Evolutionary conservation across 1,284 basidiomycete species (phyloP).

Genomic region (Heliocybe sulcata): DNA sequence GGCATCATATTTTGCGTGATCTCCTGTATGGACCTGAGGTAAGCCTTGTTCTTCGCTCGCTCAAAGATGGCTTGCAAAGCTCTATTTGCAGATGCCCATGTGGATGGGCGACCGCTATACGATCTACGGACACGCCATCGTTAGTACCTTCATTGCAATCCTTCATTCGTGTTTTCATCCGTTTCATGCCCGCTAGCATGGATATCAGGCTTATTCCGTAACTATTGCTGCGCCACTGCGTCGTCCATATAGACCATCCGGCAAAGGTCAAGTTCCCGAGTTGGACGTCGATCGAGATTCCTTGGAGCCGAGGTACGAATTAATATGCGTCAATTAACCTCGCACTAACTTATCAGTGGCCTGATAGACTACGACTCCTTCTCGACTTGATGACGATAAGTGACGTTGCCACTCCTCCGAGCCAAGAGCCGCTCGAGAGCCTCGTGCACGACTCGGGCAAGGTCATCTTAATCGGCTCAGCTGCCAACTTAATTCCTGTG

Average conservation of each 20-base stretch:
- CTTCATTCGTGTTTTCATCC: not conserved
- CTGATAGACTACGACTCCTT: not conserved
- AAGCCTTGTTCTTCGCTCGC: too few relatives aligned
- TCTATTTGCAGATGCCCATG: too few relatives aligned
- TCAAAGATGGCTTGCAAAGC: too few relatives aligned
- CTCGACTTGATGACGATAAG: not conserved
- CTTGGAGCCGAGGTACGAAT: constrained; percentile 1
- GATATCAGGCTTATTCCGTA: not conserved
- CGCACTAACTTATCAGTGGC: not conserved
- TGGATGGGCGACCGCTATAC: too few relatives aligned
- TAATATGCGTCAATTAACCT: not conserved
- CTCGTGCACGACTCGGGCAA: constrained; percentile 12
- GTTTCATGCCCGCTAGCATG: not conserved
- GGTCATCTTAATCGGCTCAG: constrained; percentile 12
- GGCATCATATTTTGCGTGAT: too few relatives aligned
- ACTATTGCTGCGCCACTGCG: not conserved
- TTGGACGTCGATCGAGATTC: not conserved
- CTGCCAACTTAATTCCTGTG: constrained; percentile 14
- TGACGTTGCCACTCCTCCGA: not conserved
- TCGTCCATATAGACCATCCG: not conserved
- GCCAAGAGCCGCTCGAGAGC: constrained; percentile 4
- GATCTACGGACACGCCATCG: not conserved
- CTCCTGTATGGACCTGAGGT: too few relatives aligned
- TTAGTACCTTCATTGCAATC: not conserved
- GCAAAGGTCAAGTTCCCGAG: not conserved